phyloP scores from a whole-genome alignment of 2,329 filamentous ascomycete species.

The Pestalotiopsis sp. region DNA sequence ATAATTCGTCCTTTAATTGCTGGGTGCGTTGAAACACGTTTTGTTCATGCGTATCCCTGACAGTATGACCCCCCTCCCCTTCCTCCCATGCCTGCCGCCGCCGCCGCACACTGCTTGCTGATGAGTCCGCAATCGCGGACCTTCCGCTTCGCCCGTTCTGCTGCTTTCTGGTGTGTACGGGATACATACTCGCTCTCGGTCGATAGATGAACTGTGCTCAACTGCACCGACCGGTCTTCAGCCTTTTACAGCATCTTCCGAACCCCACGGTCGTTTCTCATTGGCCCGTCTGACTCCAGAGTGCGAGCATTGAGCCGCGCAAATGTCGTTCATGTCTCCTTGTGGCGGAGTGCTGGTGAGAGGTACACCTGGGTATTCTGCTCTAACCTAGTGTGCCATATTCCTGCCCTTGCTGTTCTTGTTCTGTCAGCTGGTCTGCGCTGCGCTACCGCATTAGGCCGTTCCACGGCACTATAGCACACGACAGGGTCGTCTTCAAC shows the following conservation, averaged over 20 bases:
- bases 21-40: slow-evolving; percentile 46
- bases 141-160: slow-evolving; percentile 6
- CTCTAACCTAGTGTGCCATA: background rate
- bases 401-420: background rate
- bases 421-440: background rate
- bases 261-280: background rate
- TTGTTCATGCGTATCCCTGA: slow-evolving; percentile 46
- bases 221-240: background rate
- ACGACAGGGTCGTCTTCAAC: background rate
- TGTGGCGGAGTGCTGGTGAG: background rate
- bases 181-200: background rate
- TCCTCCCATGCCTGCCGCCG: slow-evolving; percentile 21
- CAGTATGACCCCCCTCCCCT: slow-evolving; percentile 19
- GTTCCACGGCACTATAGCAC: background rate
- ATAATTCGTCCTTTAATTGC: slow-evolving; percentile 53
- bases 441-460: slow-evolving; percentile 1
- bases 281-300: background rate
- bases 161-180: background rate
- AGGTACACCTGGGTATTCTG: background rate
- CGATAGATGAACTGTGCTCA: background rate
- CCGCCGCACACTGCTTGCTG: background rate
- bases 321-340: slow-evolving; percentile 22
- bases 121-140: background rate
- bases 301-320: slow-evolving; percentile 38
- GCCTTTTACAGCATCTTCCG: background rate